A percentile compares a stretch with the other conserved stretches of the same genome.
Conservation (phyloP, 208 protist genomes). For the Acanthamoeba castellanii region DNA sequence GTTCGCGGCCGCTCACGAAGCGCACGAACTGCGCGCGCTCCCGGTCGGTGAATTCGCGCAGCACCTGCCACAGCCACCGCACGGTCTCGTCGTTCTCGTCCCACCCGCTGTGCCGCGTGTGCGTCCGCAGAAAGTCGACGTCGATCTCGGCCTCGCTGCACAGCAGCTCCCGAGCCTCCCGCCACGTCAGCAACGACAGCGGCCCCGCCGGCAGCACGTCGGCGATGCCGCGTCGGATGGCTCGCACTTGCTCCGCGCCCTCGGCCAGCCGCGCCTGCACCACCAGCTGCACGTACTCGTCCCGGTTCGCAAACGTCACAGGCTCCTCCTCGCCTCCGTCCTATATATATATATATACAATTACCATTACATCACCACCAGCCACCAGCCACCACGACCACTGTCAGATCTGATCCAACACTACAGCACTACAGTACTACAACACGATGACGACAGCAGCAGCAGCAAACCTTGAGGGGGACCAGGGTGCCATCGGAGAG, state of each 20-base stretch:
- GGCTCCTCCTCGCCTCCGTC: background rate
- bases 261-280: background rate
- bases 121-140: background rate
- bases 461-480: background rate
- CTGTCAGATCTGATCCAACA: too few species aligned
- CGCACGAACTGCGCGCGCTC: conserved; percentile 52
- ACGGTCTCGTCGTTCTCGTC: background rate
- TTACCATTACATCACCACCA: too few species aligned
- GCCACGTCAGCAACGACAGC: conserved; percentile 38
- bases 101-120: conserved; percentile 44
- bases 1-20: conserved; percentile 58
- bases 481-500: background rate
- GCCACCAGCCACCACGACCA: too few species aligned
- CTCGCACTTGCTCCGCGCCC: background rate
- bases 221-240: conserved; percentile 35
- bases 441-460: background rate
- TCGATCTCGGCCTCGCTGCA: conserved; percentile 55
- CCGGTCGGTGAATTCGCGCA: background rate
- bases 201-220: background rate
- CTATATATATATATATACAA: background rate
- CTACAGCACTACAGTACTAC: background rate
- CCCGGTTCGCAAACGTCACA: conserved; percentile 17
- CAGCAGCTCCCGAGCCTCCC: conserved; percentile 33
- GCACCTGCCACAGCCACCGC: conserved; percentile 33
- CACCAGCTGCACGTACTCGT: conserved; percentile 43